Evolutionary conservation across 179 eudicot genomes (phyloP).

Genomic region (Silene noctiflora): DNA sequence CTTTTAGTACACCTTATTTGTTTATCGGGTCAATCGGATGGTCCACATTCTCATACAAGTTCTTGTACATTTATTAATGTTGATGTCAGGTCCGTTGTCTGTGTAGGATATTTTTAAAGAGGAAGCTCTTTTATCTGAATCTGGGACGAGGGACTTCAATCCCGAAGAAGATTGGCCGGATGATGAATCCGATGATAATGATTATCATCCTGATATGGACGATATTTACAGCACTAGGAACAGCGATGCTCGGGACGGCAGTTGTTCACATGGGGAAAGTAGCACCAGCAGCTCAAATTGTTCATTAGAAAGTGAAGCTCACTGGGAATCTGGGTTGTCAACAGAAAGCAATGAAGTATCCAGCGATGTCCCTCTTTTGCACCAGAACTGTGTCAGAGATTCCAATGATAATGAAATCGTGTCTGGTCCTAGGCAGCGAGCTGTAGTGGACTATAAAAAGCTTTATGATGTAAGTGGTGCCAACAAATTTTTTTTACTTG

Average conservation of each 20-base stretch:
- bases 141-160: conserved; percentile 36
- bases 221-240: conserved; percentile 38
- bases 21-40: background rate
- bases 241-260: conserved; percentile 31
- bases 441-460: conserved; percentile 69
- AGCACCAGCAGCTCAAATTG: conserved; percentile 51
- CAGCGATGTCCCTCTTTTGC: conserved; percentile 20
- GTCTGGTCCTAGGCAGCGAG: conserved; percentile 66
- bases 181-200: conserved; percentile 91
- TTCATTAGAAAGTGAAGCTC: conserved; percentile 62
- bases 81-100: conserved; percentile 4
- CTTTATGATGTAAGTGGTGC: conserved; percentile 71
- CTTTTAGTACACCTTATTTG: no score
- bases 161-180: conserved; percentile 87
- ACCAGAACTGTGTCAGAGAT: conserved; percentile 31
- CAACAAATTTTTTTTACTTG: background rate
- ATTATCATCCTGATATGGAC: conserved; percentile 68
- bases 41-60: background rate
- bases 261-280: conserved; percentile 39
- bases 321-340: conserved; percentile 36
- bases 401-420: conserved; percentile 54
- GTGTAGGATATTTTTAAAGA: conserved; percentile 80
- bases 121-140: conserved; percentile 68
- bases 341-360: conserved; percentile 29
- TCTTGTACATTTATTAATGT: background rate